phyloP scores from a whole-genome alignment of 305 asterid species.

The Ajuga reptans region DNA sequence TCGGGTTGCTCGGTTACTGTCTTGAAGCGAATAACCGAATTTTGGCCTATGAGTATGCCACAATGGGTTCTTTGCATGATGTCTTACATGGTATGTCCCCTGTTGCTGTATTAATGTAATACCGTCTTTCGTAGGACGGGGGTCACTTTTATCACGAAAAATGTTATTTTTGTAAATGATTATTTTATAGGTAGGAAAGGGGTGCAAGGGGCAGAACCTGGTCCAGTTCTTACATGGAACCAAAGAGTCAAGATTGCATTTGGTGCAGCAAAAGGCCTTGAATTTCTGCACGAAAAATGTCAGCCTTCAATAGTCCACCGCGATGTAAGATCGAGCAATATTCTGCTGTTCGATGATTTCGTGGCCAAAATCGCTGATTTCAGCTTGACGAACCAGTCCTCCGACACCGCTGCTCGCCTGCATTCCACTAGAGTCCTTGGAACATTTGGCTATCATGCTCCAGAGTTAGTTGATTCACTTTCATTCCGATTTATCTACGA shows the following conservation, averaged over 20 bases:
- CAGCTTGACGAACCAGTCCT: slow-evolving; percentile 71
- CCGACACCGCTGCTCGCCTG: slow-evolving; percentile 71
- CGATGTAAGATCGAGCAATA: slow-evolving; percentile 80
- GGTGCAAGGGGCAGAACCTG: slow-evolving; percentile 49
- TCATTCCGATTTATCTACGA: not conserved
- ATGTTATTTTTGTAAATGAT: too few species aligned
- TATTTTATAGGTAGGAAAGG: slow-evolving; percentile 36
- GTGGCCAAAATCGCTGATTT: slow-evolving; percentile 71
- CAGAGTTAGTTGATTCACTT: slow-evolving; percentile 42
- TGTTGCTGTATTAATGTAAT: not conserved
- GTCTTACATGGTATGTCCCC: slow-evolving; percentile 51
- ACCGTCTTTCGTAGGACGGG: too few species aligned
- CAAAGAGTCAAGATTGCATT: slow-evolving; percentile 69
- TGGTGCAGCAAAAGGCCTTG: slow-evolving; percentile 81
- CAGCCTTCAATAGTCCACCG: slow-evolving; percentile 73
- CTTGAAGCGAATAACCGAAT: slow-evolving; percentile 53
- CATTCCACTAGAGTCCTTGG: slow-evolving; percentile 77
- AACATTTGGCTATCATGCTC: slow-evolving; percentile 82
- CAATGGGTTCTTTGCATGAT: slow-evolving; percentile 73
- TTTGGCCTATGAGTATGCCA: slow-evolving; percentile 65
- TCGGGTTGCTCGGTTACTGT: slow-evolving; percentile 66
- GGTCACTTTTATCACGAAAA: too few species aligned
- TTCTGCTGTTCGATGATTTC: slow-evolving; percentile 65
- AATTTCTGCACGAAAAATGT: slow-evolving; percentile 52
- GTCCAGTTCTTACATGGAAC: slow-evolving; percentile 68